Conservation (phyloP, 805 yeast genomes). For the Sugiyamaella americana region DNA sequence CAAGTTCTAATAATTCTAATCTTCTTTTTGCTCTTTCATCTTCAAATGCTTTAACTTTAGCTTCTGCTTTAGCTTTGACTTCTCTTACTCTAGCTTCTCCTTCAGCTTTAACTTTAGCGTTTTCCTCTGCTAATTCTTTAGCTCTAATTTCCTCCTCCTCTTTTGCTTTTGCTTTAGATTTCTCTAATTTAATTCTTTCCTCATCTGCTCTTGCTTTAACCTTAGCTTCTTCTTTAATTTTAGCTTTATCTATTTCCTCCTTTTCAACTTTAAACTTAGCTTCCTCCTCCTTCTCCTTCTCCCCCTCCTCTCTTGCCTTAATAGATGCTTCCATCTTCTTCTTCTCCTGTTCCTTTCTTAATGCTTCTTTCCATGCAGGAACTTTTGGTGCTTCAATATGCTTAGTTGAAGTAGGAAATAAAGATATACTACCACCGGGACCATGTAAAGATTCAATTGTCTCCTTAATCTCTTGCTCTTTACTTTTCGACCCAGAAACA, state of each 20-base stretch:
- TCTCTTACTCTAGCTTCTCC: neutral
- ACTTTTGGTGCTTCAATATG: neutral
- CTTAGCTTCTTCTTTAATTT: neutral
- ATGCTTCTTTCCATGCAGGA: neutral
- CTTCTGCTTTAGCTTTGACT: neutral
- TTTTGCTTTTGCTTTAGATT: neutral
- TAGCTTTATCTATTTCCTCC: neutral
- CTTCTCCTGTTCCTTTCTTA: no score
- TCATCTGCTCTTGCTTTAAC: neutral
- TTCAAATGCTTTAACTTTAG: neutral
- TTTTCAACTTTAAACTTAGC: neutral
- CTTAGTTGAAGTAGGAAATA: neutral
- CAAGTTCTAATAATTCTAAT: neutral
- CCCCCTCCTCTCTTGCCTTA: neutral
- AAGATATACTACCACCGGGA: slow-evolving; percentile 1
- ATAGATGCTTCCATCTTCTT: neutral
- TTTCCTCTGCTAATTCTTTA: neutral
- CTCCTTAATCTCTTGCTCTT: slow-evolving; percentile 10
- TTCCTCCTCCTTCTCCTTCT: neutral
- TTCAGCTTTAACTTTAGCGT: neutral
- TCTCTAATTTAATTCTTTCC: neutral
- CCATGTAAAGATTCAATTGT: slow-evolving; percentile 15
- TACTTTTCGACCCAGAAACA: slow-evolving; percentile 5
- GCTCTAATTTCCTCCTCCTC: neutral
- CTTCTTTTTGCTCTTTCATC: neutral